Percentiles rank a stretch among this genome's conserved stretches.
Conservation (phyloP, 2,329 filamentous ascomycete species). For the Talaromyces sp. region DNA sequence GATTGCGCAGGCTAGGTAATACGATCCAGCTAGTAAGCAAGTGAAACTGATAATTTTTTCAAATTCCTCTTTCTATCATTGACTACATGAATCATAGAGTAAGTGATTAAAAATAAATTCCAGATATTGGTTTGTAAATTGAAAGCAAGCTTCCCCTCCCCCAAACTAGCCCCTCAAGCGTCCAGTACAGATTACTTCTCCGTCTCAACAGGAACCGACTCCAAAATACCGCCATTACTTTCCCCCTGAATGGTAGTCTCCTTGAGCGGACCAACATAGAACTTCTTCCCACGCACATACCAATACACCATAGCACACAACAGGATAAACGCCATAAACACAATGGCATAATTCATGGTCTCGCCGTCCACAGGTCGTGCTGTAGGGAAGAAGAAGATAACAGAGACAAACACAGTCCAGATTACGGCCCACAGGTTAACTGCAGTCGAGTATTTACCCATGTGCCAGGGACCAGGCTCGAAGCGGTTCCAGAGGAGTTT, state of each 20-base stretch:
- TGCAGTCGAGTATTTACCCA: constrained; percentile 44
- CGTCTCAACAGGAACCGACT: constrained; percentile 11
- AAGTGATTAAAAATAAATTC: neutral
- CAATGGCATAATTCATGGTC: constrained; percentile 36
- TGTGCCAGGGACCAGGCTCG: constrained; percentile 53
- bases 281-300: constrained; percentile 19
- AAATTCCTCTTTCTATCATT: neutral
- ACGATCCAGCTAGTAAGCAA: neutral
- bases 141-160: neutral
- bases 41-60: neutral
- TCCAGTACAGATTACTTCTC: no score
- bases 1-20: neutral
- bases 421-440: constrained; percentile 52
- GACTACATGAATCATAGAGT: neutral
- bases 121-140: neutral
- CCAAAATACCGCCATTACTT: constrained; percentile 9
- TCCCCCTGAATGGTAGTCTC: constrained; percentile 19
- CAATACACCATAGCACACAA: constrained; percentile 19
- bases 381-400: constrained; percentile 57
- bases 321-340: constrained; percentile 20
- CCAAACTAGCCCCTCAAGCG: no score
- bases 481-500: constrained; percentile 53
- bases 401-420: constrained; percentile 55
- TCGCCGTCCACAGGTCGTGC: constrained; percentile 47
- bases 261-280: constrained; percentile 21